Evolutionary conservation across 371 early-diverging fungal species (phyloP).

Genomic region (Choanephora cucurbitarum): DNA sequence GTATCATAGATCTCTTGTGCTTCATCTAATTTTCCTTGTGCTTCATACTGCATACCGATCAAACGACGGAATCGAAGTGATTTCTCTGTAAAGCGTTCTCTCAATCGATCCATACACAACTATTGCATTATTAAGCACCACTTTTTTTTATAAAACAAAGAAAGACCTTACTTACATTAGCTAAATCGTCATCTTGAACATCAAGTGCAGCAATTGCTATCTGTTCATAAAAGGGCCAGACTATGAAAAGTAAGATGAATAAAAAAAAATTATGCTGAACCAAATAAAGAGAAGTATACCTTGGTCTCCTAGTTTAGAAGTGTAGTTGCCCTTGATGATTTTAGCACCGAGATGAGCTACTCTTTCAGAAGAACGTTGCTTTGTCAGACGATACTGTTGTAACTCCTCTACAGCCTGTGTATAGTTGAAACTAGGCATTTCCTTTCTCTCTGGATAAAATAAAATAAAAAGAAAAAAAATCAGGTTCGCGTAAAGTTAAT

Average conservation of each 20-base stretch:
- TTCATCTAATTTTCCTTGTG: slow-evolving; percentile 66
- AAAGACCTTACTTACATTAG: slow-evolving; percentile 59
- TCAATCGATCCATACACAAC: slow-evolving; percentile 62
- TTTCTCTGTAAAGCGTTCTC: slow-evolving; percentile 58
- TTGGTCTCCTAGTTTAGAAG: slow-evolving; percentile 42
- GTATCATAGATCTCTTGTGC: slow-evolving; percentile 68
- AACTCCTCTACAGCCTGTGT: slow-evolving; percentile 38
- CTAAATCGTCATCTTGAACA: slow-evolving; percentile 64
- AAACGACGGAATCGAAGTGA: slow-evolving; percentile 71
- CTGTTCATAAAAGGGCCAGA: slow-evolving; percentile 84
- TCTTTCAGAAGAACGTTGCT: slow-evolving; percentile 41
- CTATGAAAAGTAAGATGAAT: slow-evolving; percentile 32
- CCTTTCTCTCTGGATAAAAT: neutral
- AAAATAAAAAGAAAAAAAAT: slow-evolving; percentile 1
- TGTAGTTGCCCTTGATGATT: slow-evolving; percentile 40
- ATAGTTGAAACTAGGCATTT: slow-evolving; percentile 41
- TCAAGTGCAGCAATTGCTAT: slow-evolving; percentile 79
- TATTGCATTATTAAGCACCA: slow-evolving; percentile 18
- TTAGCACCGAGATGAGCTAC: slow-evolving; percentile 39
- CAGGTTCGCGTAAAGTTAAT: neutral
- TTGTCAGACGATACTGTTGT: slow-evolving; percentile 36
- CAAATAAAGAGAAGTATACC: slow-evolving; percentile 28
- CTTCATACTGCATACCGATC: slow-evolving; percentile 70
- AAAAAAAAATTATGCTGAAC: neutral
- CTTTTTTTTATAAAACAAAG: neutral